phyloP scores from a whole-genome alignment of 2,329 filamentous ascomycete genomes.

The Parastagonospora avenae region DNA sequence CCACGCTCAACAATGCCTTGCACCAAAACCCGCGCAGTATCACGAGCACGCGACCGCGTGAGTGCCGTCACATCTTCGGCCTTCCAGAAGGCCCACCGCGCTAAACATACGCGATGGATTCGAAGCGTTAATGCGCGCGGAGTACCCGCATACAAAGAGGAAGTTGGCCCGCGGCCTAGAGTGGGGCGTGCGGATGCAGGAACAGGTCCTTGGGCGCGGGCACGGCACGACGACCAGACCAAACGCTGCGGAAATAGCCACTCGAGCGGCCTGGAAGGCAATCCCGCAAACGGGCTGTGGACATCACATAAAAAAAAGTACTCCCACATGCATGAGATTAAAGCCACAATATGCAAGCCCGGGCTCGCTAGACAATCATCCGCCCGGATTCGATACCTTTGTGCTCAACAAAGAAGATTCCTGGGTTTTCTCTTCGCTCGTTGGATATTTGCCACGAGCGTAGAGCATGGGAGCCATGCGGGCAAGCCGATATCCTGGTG shows the following conservation, averaged over 20 bases:
- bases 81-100: conserved; percentile 2
- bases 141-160: conserved; percentile 1
- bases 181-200: conserved; percentile 4
- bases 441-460: too few relatives aligned
- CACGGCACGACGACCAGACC: not conserved
- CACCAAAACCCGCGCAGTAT: not conserved
- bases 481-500: too few relatives aligned
- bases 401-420: not conserved
- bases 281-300: not conserved
- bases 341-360: not conserved
- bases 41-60: not conserved
- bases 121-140: conserved; percentile 3
- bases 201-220: conserved; percentile 3
- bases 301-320: too few relatives aligned
- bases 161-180: not conserved
- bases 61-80: not conserved
- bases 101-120: not conserved
- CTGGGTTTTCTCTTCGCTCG: too few relatives aligned
- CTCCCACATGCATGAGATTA: not conserved
- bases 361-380: not conserved
- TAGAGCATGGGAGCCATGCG: too few relatives aligned
- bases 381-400: not conserved
- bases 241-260: too few relatives aligned
- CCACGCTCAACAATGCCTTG: conserved; percentile 1
- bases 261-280: too few relatives aligned